These are phyloP conservation scores for Mucor irregularis DNA, from an alignment of 371 early-diverging fungal genomes.

Conservation along the genomic window DNA sequence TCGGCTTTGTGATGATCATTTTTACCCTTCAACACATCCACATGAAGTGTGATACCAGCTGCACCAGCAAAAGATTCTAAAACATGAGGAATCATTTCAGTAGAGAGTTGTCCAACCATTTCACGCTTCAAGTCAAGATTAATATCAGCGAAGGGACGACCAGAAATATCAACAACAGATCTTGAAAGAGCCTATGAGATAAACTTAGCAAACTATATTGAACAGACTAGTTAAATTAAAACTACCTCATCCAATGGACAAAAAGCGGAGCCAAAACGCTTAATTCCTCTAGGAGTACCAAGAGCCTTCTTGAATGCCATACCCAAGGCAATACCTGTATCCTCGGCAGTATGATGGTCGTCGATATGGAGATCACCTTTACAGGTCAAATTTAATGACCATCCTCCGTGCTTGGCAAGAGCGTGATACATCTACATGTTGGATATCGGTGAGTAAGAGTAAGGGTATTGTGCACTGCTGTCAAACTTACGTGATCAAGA, in stretches of 20 bases:
- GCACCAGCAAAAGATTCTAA: constrained; percentile 87
- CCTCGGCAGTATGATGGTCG: constrained; percentile 98
- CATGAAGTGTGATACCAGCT: constrained; percentile 94
- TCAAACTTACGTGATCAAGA: constrained; percentile 83
- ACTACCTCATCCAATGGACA: constrained; percentile 92
- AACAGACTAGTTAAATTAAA: neutral
- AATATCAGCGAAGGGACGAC: constrained; percentile 85
- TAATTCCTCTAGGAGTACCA: constrained; percentile 88
- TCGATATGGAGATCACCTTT: constrained; percentile 94
- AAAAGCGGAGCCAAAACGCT: constrained; percentile 92
- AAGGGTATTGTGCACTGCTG: too few relatives aligned
- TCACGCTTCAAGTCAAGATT: constrained; percentile 87
- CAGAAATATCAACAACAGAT: constrained; percentile 96
- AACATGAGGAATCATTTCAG: constrained; percentile 97
- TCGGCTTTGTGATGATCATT: constrained; percentile 96
- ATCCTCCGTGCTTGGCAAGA: constrained; percentile 90
- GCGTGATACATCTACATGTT: constrained; percentile 91
- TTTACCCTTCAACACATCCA: constrained; percentile 88
- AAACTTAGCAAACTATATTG: neutral
- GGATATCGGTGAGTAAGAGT: neutral
- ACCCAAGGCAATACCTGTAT: constrained; percentile 92
- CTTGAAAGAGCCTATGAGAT: constrained; percentile 76
- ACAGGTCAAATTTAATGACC: constrained; percentile 82
- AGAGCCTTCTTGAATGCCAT: constrained; percentile 91
- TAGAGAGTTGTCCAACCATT: constrained; percentile 84